Evolutionary conservation across 228 moss, liverwort and hornwort species (phyloP), one percentile per base, ranked within the genome.

Genomic region (Sphagnum fallax): DNA sequence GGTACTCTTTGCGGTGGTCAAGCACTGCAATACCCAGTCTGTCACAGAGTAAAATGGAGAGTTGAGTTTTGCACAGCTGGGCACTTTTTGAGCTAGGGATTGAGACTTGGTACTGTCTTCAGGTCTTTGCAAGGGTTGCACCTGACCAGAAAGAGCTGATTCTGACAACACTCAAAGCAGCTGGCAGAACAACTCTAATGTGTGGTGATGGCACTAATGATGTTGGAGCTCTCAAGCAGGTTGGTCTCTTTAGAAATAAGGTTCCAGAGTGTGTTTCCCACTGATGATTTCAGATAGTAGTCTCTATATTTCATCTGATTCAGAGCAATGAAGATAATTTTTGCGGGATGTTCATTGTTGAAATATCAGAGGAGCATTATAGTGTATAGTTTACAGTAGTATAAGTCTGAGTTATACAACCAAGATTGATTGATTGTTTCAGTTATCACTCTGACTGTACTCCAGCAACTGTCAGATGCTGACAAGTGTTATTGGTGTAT

Each of bases 171-270:
- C 73, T 98, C 64, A 98, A 84, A 84, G 88, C 88, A 70, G 90
- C 76, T 67, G 98, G 98, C 57, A 88, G 82, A 48, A 91, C 81
- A 75, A 89, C 98, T 72, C 91, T 98, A 14, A 98, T 98, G 98
- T 93, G 98, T 83, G 93, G 93, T 74, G 98, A 98, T 80, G 93
- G 98, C 67, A 98, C 98, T 16, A 98, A 98, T 52, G 98, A 98
- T 74, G 98, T 98, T 67, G 98, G 98, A 68, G 98, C 98, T 61
- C 90, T 98, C 60, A 98, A 98, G 74, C 91, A 95, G 94, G 94
- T 89, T 62, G 70, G 70, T 49, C 51, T 32, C 12, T 9, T 51
- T 18, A 1, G 16, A 32, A 6, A 68, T 6, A 16, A 52, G 32
- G 32, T 32, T 32, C 32, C 32, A 32, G 13, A 49, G 6, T 6